These are phyloP conservation scores for Phytophthora nicotianae DNA, from an alignment of 352 stramenopile genomes.

Conservation along the genomic window DNA sequence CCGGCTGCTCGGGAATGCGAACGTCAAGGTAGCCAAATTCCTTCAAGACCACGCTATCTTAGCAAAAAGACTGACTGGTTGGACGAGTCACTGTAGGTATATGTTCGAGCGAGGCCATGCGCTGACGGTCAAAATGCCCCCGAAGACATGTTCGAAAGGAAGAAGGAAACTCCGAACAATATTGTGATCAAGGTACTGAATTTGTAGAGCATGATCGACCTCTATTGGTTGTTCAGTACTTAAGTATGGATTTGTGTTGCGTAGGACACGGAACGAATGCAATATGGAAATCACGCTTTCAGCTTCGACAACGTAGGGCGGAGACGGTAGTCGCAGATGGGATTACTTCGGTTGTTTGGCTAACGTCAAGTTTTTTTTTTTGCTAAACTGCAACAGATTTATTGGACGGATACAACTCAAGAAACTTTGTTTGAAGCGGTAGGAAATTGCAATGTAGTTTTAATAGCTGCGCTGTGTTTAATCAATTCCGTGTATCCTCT, in stretches of 20 bases:
- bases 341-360: neutral
- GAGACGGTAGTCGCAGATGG: neutral
- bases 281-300: conserved; percentile 88
- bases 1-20: conserved; percentile 71
- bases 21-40: conserved; percentile 60
- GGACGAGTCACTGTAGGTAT: conserved; percentile 45
- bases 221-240: neutral
- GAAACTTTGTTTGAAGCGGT: conserved; percentile 74
- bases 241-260: neutral
- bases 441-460: neutral
- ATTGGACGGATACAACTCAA: conserved; percentile 84
- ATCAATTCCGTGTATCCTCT: neutral
- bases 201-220: neutral
- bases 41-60: neutral
- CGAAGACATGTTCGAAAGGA: conserved; percentile 87
- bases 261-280: conserved; percentile 82
- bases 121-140: conserved; percentile 67
- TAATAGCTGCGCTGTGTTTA: neutral
- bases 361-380: too few species aligned
- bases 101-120: conserved; percentile 79
- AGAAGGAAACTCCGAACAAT: conserved; percentile 76
- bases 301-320: conserved; percentile 76
- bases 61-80: conserved; percentile 1
- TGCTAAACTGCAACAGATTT: too few species aligned
- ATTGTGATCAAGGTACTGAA: conserved; percentile 77